Evolutionary conservation across 441 rosid species (phyloP).

Genomic region (Kokia cookei): DNA sequence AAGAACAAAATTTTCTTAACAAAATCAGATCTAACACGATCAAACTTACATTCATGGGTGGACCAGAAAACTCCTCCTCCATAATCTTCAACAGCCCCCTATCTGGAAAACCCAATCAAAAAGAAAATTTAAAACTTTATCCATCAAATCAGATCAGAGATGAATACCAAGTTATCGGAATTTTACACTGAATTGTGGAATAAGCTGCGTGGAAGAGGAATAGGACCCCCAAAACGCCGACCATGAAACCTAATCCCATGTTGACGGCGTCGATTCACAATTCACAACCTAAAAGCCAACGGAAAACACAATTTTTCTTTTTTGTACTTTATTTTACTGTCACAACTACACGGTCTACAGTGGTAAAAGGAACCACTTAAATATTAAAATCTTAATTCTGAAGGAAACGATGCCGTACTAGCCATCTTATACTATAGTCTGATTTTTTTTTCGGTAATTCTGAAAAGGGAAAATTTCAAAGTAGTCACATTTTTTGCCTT

Average conservation of each 20-base stretch:
- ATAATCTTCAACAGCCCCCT: conserved; percentile 86
- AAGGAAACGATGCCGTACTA: not conserved
- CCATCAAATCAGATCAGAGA: not conserved
- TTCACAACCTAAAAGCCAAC: not conserved
- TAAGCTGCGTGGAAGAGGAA: conserved; percentile 79
- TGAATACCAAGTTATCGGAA: not conserved
- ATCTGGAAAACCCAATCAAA: conserved; percentile 33
- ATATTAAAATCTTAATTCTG: not conserved
- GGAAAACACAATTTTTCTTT: not conserved
- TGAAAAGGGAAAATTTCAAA: too few relatives aligned
- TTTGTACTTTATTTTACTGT: not conserved
- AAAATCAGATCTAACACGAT: not conserved
- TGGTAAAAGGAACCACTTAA: not conserved
- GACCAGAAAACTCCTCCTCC: conserved; percentile 93
- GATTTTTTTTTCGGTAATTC: too few relatives aligned
- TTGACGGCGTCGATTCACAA: not conserved
- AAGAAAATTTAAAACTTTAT: not conserved
- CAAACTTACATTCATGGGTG: conserved; percentile 63
- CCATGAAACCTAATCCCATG: conserved; percentile 64
- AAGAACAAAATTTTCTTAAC: not conserved
- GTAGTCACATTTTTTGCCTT: too few relatives aligned
- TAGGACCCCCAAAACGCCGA: conserved; percentile 63
- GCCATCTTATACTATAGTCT: not conserved
- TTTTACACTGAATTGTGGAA: conserved; percentile 79
- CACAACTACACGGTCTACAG: not conserved